Conservation (phyloP, 176 grass and related monocot species). For the Pontederia crassipes region DNA sequence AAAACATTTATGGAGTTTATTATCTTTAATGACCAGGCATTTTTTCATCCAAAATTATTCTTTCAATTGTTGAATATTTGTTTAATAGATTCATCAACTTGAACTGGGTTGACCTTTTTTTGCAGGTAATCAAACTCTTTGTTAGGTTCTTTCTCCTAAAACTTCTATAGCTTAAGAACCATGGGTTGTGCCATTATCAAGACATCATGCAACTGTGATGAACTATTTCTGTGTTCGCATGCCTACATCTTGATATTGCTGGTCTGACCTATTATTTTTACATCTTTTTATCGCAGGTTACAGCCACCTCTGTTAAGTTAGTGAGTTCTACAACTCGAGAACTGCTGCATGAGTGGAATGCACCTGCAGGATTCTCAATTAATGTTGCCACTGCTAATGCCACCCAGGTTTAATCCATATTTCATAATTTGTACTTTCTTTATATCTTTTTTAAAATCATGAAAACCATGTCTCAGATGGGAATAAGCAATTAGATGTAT, state of each 20-base stretch:
- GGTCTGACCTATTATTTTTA: not conserved
- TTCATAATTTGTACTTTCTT: not conserved
- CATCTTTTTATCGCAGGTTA: conserved; percentile 42
- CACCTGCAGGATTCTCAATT: conserved; percentile 66
- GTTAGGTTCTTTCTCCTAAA: too few relatives aligned
- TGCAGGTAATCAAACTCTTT: too few relatives aligned
- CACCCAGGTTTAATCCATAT: conserved; percentile 48
- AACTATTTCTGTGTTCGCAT: not conserved
- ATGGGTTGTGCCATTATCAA: not conserved
- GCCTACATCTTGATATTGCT: not conserved
- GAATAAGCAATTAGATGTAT: too few relatives aligned
- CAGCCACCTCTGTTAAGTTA: conserved; percentile 65
- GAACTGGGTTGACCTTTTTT: too few relatives aligned
- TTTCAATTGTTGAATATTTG: too few relatives aligned
- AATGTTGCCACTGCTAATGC: conserved; percentile 95
- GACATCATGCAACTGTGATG: not conserved
- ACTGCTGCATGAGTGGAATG: conserved; percentile 88
- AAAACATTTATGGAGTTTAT: too few relatives aligned
- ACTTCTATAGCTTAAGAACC: too few relatives aligned
- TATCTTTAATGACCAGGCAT: too few relatives aligned
- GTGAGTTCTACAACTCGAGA: conserved; percentile 77
- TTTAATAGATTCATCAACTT: too few relatives aligned
- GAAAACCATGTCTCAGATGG: too few relatives aligned
- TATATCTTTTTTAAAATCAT: not conserved
- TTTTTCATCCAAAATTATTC: too few relatives aligned